These are phyloP conservation scores for Ormosia emarginata DNA, from an alignment of 306 rosid species.

Conservation along the genomic window DNA sequence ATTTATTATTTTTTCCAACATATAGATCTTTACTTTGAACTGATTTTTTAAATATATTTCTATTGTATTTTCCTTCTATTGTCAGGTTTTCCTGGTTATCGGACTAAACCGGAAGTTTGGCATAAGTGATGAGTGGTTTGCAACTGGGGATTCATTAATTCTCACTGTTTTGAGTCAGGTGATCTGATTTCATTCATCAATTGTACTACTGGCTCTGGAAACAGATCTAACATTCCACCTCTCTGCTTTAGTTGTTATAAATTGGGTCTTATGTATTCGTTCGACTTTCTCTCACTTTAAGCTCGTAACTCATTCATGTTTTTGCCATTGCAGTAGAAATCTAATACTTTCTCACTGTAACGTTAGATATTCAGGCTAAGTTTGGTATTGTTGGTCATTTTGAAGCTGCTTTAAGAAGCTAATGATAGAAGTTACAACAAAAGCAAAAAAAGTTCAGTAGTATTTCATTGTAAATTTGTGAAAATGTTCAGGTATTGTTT, in stretches of 20 bases:
- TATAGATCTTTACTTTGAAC: not conserved
- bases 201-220: slow-evolving; percentile 17
- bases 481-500: not conserved
- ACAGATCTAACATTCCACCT: not conserved
- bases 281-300: too few relatives aligned
- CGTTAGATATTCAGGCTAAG: not conserved
- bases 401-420: not conserved
- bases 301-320: not conserved
- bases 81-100: slow-evolving; percentile 77
- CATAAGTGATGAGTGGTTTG: slow-evolving; percentile 95
- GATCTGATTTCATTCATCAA: slow-evolving; percentile 3
- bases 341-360: not conserved
- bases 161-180: slow-evolving; percentile 96
- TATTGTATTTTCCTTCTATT: not conserved
- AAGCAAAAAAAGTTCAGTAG: not conserved
- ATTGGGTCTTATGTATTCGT: too few relatives aligned
- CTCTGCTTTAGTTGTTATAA: not conserved
- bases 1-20: too few relatives aligned
- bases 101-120: slow-evolving; percentile 79
- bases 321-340: not conserved
- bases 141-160: slow-evolving; percentile 92
- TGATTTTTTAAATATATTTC: not conserved
- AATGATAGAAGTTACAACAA: not conserved
- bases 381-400: not conserved
- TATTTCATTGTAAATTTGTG: not conserved